phyloP scores from a whole-genome alignment of 1,284 basidiomycete species.

The Athelia sp. region DNA sequence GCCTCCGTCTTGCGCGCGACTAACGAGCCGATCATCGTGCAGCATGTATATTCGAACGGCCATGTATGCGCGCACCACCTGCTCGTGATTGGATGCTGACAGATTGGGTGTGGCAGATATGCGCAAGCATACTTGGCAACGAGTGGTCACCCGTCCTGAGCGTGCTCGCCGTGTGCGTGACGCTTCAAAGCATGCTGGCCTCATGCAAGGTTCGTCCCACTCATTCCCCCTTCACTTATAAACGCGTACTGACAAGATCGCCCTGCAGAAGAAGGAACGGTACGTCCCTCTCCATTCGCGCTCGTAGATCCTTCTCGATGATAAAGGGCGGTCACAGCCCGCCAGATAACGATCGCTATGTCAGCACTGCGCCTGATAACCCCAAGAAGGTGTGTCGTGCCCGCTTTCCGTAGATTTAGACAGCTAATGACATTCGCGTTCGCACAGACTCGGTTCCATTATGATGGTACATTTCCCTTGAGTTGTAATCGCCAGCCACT shows the following conservation, averaged over 20 bases:
- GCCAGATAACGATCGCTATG: slow-evolving; percentile 75
- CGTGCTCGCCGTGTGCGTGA: slow-evolving; percentile 73
- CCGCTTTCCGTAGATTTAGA: neutral
- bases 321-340: slow-evolving; percentile 40
- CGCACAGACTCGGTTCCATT: slow-evolving; percentile 65
- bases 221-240: slow-evolving; percentile 4
- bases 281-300: neutral
- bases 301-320: neutral
- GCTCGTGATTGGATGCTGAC: slow-evolving; percentile 6
- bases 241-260: neutral
- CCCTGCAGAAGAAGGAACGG: slow-evolving; percentile 5
- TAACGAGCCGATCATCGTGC: slow-evolving; percentile 1
- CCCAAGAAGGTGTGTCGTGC: slow-evolving; percentile 69
- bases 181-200: slow-evolving; percentile 83
- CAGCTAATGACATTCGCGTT: slow-evolving; percentile 11
- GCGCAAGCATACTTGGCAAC: slow-evolving; percentile 79
- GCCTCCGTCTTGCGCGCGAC: neutral
- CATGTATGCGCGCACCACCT: slow-evolving; percentile 46
- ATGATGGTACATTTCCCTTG: slow-evolving; percentile 49
- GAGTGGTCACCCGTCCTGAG: slow-evolving; percentile 85
- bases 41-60: slow-evolving; percentile 85
- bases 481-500: too few relatives aligned
- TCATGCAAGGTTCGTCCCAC: slow-evolving; percentile 66
- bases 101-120: slow-evolving; percentile 46
- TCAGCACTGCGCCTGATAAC: slow-evolving; percentile 73